Evolutionary conservation across 176 grass and related monocot species (phyloP), one percentile per base, ranked within the genome.

Genomic region (Oryza officinalis): DNA sequence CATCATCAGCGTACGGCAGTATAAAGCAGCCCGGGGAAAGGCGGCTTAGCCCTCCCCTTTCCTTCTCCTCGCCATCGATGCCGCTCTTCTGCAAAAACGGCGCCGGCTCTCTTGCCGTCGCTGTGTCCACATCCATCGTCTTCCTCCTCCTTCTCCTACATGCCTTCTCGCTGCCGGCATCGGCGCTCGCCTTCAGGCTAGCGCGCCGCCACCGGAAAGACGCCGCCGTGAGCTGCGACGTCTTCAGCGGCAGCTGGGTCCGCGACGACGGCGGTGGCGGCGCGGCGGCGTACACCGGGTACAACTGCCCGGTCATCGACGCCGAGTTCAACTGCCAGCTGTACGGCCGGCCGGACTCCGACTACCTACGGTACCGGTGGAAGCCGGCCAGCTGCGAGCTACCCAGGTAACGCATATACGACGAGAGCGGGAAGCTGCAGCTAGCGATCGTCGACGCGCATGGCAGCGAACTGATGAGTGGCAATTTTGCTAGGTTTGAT

Each of bases 291-390:
- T 98, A 98, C 89, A 84, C 90, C 64, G 85, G 87, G 49, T 87
- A 78, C 68, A 90, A 22, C 80, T 98, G 96, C 65, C 91, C 96
- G 17, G 54, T 90, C 65, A 85, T 98, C 65, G 93, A 98, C 60
- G 37, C 93, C 5, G 88, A 94, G 85, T 98, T 98, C 91, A 98
- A 95, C 28, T 98, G 96, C 83, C 93, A 93, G 76, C 80, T 98
- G 23, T 98, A 98, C 72, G 91, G 93, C 79, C 87, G 96, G 23
- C 85, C 96, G 13, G 96, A 98, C 78, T 82, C 91, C 20, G 91
- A 95, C 18, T 98, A 93, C 85, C 91, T 92, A 65, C 92, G 77
- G 27, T 95, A 95, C 76, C 31, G 70, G 17, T 98, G 93, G 93
- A 92, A 87, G 74, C 93, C 93, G 26, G 46, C 90, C 40, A 80